Evolutionary conservation across 169 alveolate genomes (phyloP).

Genomic region (Cryptosporidium bovis): DNA sequence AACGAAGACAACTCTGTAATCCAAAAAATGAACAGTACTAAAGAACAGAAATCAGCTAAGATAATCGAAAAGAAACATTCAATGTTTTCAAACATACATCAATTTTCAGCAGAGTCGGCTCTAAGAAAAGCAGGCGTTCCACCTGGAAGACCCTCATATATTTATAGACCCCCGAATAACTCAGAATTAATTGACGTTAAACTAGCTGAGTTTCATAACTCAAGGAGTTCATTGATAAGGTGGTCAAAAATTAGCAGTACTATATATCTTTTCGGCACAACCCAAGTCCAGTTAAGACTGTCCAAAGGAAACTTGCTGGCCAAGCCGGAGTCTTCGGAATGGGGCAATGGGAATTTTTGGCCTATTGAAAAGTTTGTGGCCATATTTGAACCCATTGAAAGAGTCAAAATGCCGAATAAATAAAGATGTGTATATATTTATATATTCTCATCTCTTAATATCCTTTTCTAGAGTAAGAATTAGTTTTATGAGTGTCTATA

Average conservation of each 20-base stretch:
- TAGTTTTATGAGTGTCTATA: no score
- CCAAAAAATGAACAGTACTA: constrained; percentile 23
- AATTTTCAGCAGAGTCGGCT: constrained; percentile 72
- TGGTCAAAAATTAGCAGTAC: constrained; percentile 72
- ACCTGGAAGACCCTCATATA: constrained; percentile 70
- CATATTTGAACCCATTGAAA: constrained; percentile 70
- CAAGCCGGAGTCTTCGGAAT: constrained; percentile 63
- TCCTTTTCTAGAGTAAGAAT: no score
- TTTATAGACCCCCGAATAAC: constrained; percentile 52
- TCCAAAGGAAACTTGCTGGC: constrained; percentile 51
- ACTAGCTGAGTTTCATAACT: constrained; percentile 72
- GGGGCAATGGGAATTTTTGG: constrained; percentile 75
- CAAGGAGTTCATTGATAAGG: constrained; percentile 66
- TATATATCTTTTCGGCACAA: constrained; percentile 61
- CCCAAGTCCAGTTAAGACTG: constrained; percentile 64
- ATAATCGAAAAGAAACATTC: constrained; percentile 9
- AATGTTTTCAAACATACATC: constrained; percentile 60
- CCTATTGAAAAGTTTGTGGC: constrained; percentile 73
- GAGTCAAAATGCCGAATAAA: constrained; percentile 43
- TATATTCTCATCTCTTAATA: not conserved
- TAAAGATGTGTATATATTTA: not conserved
- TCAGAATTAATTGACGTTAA: constrained; percentile 49
- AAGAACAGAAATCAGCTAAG: not conserved
- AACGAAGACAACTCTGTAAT: not conserved
- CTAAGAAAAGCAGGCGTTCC: constrained; percentile 74